Percentiles rank a stretch among this genome's conserved stretches.
These are phyloP conservation scores for Aphanocladium album DNA, from an alignment of 2,329 filamentous ascomycete species.

Conservation along the genomic window DNA sequence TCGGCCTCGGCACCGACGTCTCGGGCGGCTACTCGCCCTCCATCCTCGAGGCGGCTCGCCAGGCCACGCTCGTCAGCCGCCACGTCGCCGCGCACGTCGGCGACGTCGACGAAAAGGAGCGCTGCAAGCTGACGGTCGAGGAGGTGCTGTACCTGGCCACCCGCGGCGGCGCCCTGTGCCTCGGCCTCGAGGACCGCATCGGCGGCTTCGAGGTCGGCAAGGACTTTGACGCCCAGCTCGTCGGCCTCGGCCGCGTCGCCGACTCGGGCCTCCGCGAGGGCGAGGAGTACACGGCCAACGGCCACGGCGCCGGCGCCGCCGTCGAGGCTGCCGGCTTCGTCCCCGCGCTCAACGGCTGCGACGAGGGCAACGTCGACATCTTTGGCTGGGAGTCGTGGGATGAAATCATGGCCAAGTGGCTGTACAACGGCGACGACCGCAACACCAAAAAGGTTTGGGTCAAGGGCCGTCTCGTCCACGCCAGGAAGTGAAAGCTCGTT, in stretches of 20 bases:
- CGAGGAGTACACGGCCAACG: conserved; percentile 16
- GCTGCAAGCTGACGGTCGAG: conserved; percentile 69
- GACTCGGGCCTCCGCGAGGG: conserved; percentile 31
- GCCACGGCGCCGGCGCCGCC: not conserved
- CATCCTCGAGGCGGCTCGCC: conserved; percentile 76
- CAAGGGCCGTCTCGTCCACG: conserved; percentile 72
- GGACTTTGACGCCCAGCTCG: conserved; percentile 86
- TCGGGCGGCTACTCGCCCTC: conserved; percentile 80
- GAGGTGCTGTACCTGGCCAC: conserved; percentile 86
- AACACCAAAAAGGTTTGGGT: conserved; percentile 92
- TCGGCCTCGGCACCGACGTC: conserved; percentile 88
- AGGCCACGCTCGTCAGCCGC: conserved; percentile 73
- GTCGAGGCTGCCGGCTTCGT: conserved; percentile 12
- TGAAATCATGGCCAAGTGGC: conserved; percentile 86
- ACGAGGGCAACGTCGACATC: conserved; percentile 68
- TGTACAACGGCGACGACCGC: conserved; percentile 88
- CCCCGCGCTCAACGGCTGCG: conserved; percentile 20
- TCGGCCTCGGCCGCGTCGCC: conserved; percentile 54
- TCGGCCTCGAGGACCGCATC: conserved; percentile 66
- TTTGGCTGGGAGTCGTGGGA: conserved; percentile 92
- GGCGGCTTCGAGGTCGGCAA: conserved; percentile 82
- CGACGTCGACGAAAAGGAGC: conserved; percentile 33
- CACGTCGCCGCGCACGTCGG: conserved; percentile 54
- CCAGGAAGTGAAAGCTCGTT: not conserved
- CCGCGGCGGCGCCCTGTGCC: conserved; percentile 75